Conservation (phyloP, 305 asterid species). For the Fraxinus albicans region DNA sequence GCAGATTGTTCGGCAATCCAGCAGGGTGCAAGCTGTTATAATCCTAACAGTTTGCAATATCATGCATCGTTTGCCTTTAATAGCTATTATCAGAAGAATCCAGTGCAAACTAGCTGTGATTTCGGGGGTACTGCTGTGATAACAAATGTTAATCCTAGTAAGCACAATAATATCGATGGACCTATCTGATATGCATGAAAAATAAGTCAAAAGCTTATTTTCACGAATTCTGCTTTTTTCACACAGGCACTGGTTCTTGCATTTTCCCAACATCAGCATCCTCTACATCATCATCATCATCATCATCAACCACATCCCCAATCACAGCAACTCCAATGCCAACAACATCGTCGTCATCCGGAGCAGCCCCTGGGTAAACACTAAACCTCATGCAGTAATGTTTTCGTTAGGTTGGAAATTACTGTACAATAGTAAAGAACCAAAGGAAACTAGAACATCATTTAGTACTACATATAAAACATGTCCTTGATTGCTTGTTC, state of each 20-base stretch:
- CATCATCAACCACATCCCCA: constrained; percentile 30
- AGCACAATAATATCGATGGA: constrained; percentile 14
- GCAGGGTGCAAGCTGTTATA: constrained; percentile 65
- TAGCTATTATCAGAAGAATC: constrained; percentile 67
- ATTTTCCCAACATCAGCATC: constrained; percentile 26
- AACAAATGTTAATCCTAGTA: constrained; percentile 75
- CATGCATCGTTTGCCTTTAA: constrained; percentile 88
- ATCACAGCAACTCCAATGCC: constrained; percentile 22
- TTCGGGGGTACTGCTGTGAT: constrained; percentile 65
- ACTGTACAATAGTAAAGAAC: background rate
- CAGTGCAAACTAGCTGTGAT: constrained; percentile 61
- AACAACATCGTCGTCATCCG: constrained; percentile 37
- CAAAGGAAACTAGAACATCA: background rate
- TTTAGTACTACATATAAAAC: background rate
- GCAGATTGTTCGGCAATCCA: constrained; percentile 75
- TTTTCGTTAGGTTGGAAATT: background rate
- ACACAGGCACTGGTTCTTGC: constrained; percentile 42
- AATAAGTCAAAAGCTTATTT: background rate
- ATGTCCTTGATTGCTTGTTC: background rate
- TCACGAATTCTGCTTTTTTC: background rate
- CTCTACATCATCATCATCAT: constrained; percentile 29
- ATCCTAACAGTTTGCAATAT: constrained; percentile 55
- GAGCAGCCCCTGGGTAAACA: constrained; percentile 34
- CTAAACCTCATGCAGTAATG: background rate
- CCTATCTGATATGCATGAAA: background rate